phyloP scores from a whole-genome alignment of 2,329 filamentous ascomycete species.

The Aureobasidium sp. region DNA sequence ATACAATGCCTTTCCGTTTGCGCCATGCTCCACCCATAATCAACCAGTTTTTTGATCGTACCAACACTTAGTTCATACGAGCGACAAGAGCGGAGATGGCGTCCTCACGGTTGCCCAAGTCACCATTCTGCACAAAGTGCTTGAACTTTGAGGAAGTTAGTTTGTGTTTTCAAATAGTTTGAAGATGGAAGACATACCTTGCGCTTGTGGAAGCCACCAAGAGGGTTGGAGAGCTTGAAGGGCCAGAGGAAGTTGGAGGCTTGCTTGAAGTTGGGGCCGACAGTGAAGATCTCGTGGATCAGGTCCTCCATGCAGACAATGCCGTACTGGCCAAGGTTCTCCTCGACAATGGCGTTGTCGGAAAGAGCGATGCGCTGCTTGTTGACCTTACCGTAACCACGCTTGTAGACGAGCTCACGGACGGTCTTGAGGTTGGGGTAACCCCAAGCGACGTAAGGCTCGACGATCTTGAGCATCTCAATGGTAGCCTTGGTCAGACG shows the following conservation, averaged over 20 bases:
- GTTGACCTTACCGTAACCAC: conserved; percentile 89
- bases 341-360: conserved; percentile 96
- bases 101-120: conserved; percentile 97
- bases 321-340: conserved; percentile 93
- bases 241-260: conserved; percentile 99
- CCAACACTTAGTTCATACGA: conserved; percentile 81
- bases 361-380: conserved; percentile 96
- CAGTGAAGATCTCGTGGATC: conserved; percentile 98
- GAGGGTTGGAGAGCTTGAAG: conserved; percentile 99
- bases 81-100: conserved; percentile 93
- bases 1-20: conserved; percentile 17
- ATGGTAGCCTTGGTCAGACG: conserved; percentile 94
- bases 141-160: background rate
- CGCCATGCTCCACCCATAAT: conserved; percentile 15
- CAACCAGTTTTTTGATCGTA: conserved; percentile 1
- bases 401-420: conserved; percentile 99
- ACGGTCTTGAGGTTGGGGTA: conserved; percentile 99
- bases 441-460: conserved; percentile 98
- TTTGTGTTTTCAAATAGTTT: too few species aligned
- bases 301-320: conserved; percentile 99
- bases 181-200: background rate
- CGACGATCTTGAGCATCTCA: conserved; percentile 96
- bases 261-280: conserved; percentile 98
- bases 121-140: conserved; percentile 76
- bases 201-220: conserved; percentile 53